Percentiles rank a stretch among this genome's conserved stretches.
These are phyloP conservation scores for Starmera caribaea DNA, from an alignment of 805 yeast genomes.

Conservation along the genomic window DNA sequence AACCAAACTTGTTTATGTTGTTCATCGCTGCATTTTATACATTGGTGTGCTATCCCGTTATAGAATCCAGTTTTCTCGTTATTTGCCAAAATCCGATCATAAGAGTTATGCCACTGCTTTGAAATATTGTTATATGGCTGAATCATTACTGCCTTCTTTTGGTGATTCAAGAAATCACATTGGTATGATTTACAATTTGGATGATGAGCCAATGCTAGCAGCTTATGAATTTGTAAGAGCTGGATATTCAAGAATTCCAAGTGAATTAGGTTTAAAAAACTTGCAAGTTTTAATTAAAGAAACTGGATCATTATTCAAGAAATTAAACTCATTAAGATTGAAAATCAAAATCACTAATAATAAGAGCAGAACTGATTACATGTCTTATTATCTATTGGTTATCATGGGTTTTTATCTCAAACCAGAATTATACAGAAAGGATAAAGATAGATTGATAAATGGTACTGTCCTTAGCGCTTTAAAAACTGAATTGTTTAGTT, in stretches of 20 bases:
- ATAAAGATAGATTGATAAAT: conserved; percentile 17
- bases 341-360: conserved; percentile 3
- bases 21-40: conserved; percentile 40
- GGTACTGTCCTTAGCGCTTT: conserved; percentile 21
- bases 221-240: conserved; percentile 37
- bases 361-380: conserved; percentile 9
- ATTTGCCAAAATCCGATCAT: conserved; percentile 24
- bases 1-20: conserved; percentile 27
- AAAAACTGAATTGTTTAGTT: conserved; percentile 24
- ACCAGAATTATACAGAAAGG: conserved; percentile 29
- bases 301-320: conserved; percentile 19
- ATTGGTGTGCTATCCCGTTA: conserved; percentile 54
- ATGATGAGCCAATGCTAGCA: conserved; percentile 15
- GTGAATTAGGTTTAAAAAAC: conserved; percentile 28
- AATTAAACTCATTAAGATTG: conserved; percentile 17
- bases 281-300: conserved; percentile 23
- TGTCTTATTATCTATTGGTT: conserved; percentile 21
- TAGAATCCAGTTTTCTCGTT: conserved; percentile 27
- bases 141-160: conserved; percentile 51
- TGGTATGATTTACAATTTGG: conserved; percentile 43
- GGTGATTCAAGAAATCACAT: conserved; percentile 59
- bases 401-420: conserved; percentile 32
- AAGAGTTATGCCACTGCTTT: conserved; percentile 34
- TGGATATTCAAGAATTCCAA: conserved; percentile 31
- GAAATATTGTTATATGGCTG: conserved; percentile 42